Percentiles rank a stretch among this genome's conserved stretches.
Evolutionary conservation across 2,329 filamentous ascomycete species (phyloP).

Genomic region (Botrytis medusae): DNA sequence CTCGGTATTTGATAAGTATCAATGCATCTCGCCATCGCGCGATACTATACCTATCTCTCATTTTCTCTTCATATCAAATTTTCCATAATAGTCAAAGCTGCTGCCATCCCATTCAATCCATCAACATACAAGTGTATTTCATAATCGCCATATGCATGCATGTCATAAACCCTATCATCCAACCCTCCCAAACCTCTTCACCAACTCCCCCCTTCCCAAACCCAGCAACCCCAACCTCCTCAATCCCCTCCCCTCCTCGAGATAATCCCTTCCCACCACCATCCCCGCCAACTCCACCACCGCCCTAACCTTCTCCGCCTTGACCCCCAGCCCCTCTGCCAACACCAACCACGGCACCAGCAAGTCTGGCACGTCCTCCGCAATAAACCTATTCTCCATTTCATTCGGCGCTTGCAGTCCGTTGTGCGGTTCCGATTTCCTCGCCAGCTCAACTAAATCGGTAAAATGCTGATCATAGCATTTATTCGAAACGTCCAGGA

Average conservation of each 20-base stretch:
- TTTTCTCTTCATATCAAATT: background rate
- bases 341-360: conserved; percentile 25
- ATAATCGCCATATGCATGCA: background rate
- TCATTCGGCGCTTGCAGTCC: background rate
- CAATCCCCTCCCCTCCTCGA: conserved; percentile 22
- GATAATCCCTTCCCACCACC: conserved; percentile 22
- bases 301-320: conserved; percentile 9
- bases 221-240: conserved; percentile 18
- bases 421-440: background rate
- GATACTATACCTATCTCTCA: background rate
- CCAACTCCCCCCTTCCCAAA: conserved; percentile 13
- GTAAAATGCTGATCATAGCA: conserved; percentile 22
- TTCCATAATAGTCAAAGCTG: background rate
- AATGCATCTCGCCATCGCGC: background rate
- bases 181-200: conserved; percentile 18
- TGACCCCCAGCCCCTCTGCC: conserved; percentile 22
- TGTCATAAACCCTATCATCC: background rate
- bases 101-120: background rate
- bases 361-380: conserved; percentile 27
- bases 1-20: background rate
- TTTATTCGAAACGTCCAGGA: conserved; percentile 22
- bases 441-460: conserved; percentile 13
- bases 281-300: conserved; percentile 21
- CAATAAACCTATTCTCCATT: conserved; percentile 24
- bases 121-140: background rate